Conservation (phyloP, 192 early-diverging fungal genomes). For the Pecoramyces ruminantium region DNA sequence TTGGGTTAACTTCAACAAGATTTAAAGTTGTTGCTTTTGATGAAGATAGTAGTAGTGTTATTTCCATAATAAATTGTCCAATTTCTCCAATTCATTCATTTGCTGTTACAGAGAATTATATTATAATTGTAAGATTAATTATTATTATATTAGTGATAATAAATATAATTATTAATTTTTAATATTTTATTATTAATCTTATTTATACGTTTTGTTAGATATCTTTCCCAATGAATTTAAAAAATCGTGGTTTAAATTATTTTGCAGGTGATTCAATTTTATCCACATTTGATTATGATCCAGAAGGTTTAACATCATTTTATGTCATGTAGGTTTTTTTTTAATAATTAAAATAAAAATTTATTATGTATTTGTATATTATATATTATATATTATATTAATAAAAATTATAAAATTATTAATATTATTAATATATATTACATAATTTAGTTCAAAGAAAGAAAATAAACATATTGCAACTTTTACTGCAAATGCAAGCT, state of each 20-base stretch:
- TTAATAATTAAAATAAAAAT: no score
- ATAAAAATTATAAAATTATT: no score
- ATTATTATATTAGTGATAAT: no score
- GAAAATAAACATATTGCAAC: not conserved
- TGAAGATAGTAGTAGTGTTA: not conserved
- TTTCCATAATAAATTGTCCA: not conserved
- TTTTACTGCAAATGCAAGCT: not conserved
- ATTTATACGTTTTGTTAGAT: not conserved
- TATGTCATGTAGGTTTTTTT: not conserved
- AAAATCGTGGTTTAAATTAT: not conserved
- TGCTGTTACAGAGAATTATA: not conserved
- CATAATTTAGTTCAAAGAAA: not conserved
- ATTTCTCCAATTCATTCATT: not conserved
- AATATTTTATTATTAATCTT: no score
- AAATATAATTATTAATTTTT: no score
- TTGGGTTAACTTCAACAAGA: not conserved
- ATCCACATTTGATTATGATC: not conserved
- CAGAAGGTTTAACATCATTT: not conserved
- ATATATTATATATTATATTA: no score
- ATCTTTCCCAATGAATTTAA: not conserved
- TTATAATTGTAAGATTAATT: not conserved
- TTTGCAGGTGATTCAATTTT: not conserved
- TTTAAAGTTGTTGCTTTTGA: not conserved
- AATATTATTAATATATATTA: no score
- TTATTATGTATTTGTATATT: no score